Percentiles rank a stretch among this genome's conserved stretches.
phyloP scores from a whole-genome alignment of 257 asterid genomes.

The Solanum peruvianum region DNA sequence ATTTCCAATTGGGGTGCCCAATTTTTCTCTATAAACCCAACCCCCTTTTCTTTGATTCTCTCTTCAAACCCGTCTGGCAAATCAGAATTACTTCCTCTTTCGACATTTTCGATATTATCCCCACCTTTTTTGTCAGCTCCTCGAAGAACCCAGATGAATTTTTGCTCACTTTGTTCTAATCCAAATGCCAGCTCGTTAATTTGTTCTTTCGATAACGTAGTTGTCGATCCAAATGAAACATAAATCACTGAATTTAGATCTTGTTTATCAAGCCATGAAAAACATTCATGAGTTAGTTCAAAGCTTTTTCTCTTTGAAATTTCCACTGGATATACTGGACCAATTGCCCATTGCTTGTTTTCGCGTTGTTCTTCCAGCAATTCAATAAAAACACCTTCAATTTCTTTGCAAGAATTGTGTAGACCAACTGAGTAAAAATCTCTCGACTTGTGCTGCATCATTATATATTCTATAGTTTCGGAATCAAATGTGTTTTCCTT shows the following conservation, averaged over 20 bases:
- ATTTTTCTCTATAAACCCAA: background rate
- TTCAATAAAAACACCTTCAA: background rate
- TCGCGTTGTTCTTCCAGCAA: background rate
- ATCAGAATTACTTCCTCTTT: background rate
- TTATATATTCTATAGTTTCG: background rate
- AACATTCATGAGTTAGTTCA: background rate
- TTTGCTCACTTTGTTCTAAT: background rate
- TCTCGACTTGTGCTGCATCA: background rate
- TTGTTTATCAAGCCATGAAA: background rate
- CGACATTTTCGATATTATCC: background rate
- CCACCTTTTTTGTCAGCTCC: background rate
- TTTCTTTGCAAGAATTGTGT: background rate
- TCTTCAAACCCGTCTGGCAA: background rate
- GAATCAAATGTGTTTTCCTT: background rate
- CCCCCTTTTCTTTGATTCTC: background rate
- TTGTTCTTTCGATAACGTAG: background rate
- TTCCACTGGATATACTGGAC: background rate
- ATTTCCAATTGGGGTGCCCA: background rate
- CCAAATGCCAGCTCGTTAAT: background rate
- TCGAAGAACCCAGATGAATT: background rate
- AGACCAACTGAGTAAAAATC: background rate
- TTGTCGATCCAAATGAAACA: background rate
- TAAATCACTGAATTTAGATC: background rate
- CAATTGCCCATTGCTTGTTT: background rate
- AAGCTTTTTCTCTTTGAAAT: background rate